These are phyloP conservation scores for Leptomonas pyrrhocoris DNA, from an alignment of 208 protist species.

Conservation along the genomic window DNA sequence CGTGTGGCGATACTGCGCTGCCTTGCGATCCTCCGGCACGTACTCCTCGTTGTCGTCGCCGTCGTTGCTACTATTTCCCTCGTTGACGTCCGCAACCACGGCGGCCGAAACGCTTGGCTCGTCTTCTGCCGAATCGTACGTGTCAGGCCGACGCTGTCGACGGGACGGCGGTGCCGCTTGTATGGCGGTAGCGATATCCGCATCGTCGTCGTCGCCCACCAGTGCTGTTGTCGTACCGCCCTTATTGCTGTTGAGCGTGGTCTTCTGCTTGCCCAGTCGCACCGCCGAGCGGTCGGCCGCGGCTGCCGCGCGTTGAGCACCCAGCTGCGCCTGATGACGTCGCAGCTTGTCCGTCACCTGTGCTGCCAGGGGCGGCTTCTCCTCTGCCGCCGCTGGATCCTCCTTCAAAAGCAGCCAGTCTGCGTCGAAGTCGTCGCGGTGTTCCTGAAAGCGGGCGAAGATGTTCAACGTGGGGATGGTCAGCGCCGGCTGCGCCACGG, in stretches of 20 bases:
- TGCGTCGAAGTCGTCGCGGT: conserved; percentile 62
- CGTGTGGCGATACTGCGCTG: conserved; percentile 19
- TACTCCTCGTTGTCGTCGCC: conserved; percentile 55
- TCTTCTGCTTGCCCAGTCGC: neutral
- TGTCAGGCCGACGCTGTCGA: conserved; percentile 15
- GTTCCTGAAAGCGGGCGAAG: conserved; percentile 72
- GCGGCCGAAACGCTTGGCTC: neutral
- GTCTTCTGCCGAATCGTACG: conserved; percentile 23
- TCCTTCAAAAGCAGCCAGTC: conserved; percentile 80
- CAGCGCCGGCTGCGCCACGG: conserved; percentile 21
- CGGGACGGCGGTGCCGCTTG: neutral
- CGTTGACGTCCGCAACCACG: neutral
- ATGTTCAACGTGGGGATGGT: conserved; percentile 56
- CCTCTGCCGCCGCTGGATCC: conserved; percentile 30
- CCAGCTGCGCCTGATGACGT: conserved; percentile 37
- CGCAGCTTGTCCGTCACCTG: conserved; percentile 55
- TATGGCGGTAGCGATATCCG: neutral
- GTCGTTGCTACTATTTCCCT: neutral
- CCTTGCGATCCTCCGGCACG: conserved; percentile 34
- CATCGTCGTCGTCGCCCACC: neutral
- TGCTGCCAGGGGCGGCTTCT: conserved; percentile 29
- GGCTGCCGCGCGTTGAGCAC: conserved; percentile 18
- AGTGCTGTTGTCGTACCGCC: neutral
- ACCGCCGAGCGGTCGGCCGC: conserved; percentile 20
- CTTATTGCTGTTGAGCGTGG: neutral